Evolutionary conservation across 805 yeast genomes (phyloP).

Genomic region (Wickerhamiella azymoides): DNA sequence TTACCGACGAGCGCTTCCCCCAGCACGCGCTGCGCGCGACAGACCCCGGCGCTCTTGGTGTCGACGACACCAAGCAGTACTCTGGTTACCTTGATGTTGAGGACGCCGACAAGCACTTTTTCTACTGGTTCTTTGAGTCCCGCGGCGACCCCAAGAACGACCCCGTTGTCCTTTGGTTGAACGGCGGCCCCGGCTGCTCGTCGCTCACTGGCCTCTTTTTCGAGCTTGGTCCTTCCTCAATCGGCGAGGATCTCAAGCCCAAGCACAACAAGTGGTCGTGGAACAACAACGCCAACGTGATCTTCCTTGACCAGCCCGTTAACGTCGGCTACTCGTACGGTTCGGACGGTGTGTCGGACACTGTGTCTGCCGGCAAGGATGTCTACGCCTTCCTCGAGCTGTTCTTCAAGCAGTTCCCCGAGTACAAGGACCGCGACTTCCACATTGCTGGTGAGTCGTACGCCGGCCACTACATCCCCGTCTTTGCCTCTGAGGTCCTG

Average conservation of each 20-base stretch:
- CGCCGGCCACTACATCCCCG: conserved; percentile 93
- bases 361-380: conserved; percentile 66
- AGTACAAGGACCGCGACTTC: conserved; percentile 47
- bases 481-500: conserved; percentile 45
- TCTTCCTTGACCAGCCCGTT: conserved; percentile 90
- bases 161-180: conserved; percentile 80
- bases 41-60: conserved; percentile 52
- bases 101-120: conserved; percentile 83
- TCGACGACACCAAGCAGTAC: conserved; percentile 70
- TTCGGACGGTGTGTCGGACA: conserved; percentile 12
- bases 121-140: conserved; percentile 83
- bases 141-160: conserved; percentile 72
- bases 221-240: conserved; percentile 83
- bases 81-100: conserved; percentile 65
- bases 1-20: conserved; percentile 15
- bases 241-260: conserved; percentile 52
- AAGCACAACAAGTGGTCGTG: conserved; percentile 80
- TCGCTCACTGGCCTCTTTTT: conserved; percentile 84
- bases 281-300: conserved; percentile 86
- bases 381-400: conserved; percentile 77
- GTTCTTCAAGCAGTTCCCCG: conserved; percentile 80
- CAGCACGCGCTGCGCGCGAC: conserved; percentile 48
- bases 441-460: conserved; percentile 93
- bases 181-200: conserved; percentile 98
- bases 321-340: conserved; percentile 87